Evolutionary conservation across 2,329 filamentous ascomycete species (phyloP).

Genomic region (Stylonectria norvegica): DNA sequence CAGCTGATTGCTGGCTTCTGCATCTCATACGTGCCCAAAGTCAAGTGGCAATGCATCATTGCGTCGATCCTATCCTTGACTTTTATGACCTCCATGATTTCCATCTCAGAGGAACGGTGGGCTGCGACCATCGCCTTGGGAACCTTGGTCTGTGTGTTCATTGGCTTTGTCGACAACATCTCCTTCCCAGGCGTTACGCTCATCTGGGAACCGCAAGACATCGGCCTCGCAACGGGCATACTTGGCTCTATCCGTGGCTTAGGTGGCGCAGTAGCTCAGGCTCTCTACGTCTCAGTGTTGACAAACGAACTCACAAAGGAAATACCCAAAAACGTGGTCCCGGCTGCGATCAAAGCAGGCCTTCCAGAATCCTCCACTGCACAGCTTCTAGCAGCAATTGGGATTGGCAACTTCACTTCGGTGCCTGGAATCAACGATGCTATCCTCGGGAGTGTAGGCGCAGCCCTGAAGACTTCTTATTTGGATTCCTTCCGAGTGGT

Average conservation of each 20-base stretch:
- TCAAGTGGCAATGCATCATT: slow-evolving; percentile 32
- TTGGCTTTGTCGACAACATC: slow-evolving; percentile 38
- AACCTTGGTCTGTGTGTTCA: slow-evolving; percentile 27
- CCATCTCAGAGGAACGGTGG: slow-evolving; percentile 23
- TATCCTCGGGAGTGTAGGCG: slow-evolving; percentile 30
- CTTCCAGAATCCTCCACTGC: slow-evolving; percentile 31
- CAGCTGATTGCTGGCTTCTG: slow-evolving; percentile 33
- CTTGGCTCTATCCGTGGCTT: slow-evolving; percentile 43
- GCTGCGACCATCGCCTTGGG: slow-evolving; percentile 29
- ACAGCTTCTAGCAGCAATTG: slow-evolving; percentile 31
- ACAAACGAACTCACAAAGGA: slow-evolving; percentile 32
- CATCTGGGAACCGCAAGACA: slow-evolving; percentile 43
- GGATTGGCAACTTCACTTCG: slow-evolving; percentile 26
- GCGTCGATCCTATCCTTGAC: slow-evolving; percentile 27
- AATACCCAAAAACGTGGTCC: slow-evolving; percentile 30
- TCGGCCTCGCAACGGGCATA: slow-evolving; percentile 41
- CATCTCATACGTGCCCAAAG: slow-evolving; percentile 33
- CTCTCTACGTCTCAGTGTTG: slow-evolving; percentile 34
- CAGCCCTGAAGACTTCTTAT: slow-evolving; percentile 37
- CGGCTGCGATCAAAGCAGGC: slow-evolving; percentile 32
- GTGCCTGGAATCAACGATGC: slow-evolving; percentile 33
- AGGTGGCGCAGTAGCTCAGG: slow-evolving; percentile 34
- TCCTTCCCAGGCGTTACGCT: slow-evolving; percentile 40
- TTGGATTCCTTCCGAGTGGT: slow-evolving; percentile 40
- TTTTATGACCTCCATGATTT: slow-evolving; percentile 30